phyloP scores from a whole-genome alignment of 768 basidiomycete genomes.

The Lentinus brumalis region DNA sequence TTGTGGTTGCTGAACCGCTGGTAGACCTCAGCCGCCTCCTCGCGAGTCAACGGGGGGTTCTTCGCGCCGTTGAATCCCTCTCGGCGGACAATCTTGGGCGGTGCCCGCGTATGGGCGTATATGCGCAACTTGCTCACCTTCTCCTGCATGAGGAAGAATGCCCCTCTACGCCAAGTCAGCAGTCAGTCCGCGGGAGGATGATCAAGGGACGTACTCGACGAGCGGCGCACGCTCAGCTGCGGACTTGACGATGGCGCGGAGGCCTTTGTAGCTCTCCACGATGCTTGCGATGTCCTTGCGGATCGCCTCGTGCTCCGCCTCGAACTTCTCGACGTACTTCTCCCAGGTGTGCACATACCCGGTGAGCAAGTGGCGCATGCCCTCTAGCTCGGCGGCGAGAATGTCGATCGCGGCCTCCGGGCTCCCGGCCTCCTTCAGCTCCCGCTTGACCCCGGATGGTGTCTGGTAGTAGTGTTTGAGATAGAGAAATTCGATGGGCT shows the following conservation, averaged over 20 bases:
- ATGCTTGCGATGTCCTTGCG: background rate
- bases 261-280: background rate
- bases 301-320: background rate
- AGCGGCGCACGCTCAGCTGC: background rate
- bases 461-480: conserved; percentile 13
- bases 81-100: background rate
- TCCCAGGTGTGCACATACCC: conserved; percentile 15
- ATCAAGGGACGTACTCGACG: background rate
- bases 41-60: background rate
- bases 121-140: background rate
- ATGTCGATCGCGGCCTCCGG: conserved; percentile 16
- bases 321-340: conserved; percentile 9
- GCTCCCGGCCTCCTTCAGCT: conserved; percentile 5
- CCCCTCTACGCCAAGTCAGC: too few relatives aligned
- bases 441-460: background rate
- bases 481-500: conserved; percentile 10
- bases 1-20: background rate
- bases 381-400: conserved; percentile 16
- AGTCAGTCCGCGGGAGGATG: too few relatives aligned
- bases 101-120: background rate
- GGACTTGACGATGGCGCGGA: background rate
- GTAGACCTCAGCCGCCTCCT: background rate
- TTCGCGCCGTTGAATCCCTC: background rate
- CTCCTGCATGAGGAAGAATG: background rate
- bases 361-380: conserved; percentile 9